phyloP scores from a whole-genome alignment of 345 rosid genomes.

The Melastoma malabathricum region DNA sequence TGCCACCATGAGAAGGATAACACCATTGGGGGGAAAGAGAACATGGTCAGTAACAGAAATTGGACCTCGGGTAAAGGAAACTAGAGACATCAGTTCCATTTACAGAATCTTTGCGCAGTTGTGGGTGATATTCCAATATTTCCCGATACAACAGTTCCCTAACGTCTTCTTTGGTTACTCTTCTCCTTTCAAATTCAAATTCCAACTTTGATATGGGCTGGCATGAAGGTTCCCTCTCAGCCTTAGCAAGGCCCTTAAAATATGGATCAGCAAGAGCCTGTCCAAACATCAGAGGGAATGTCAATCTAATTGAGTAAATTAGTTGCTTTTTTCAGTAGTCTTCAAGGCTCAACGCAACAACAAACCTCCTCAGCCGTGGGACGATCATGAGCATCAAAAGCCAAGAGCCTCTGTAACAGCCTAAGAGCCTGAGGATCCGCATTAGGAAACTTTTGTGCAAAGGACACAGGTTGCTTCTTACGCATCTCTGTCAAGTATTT shows the following conservation, averaged over 20 bases:
- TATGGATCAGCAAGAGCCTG: constrained; percentile 95
- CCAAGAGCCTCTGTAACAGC: constrained; percentile 67
- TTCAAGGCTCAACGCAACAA: constrained; percentile 1
- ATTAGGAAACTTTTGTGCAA: constrained; percentile 77
- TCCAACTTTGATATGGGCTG: constrained; percentile 83
- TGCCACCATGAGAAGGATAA: too few species aligned
- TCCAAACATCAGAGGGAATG: constrained; percentile 1
- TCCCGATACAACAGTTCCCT: constrained; percentile 78
- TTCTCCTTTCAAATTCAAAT: constrained; percentile 91
- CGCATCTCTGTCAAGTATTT: constrained; percentile 76
- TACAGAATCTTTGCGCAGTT: constrained; percentile 78
- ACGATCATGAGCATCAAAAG: constrained; percentile 95
- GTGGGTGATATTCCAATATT: constrained; percentile 92
- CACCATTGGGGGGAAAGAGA: too few species aligned
- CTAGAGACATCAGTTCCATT: constrained; percentile 71
- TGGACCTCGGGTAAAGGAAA: constrained; percentile 91
- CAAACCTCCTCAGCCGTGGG: constrained; percentile 82
- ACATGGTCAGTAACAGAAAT: not conserved
- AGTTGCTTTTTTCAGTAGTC: not conserved
- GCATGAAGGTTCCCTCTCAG: constrained; percentile 92
- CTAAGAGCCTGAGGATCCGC: constrained; percentile 66
- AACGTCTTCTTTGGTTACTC: constrained; percentile 78
- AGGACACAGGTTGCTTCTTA: constrained; percentile 54
- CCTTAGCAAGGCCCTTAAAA: constrained; percentile 77
- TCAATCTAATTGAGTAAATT: not conserved